Evolutionary conservation across 148 eudicot genomes (phyloP).

Genomic region (Cornus controversa): DNA sequence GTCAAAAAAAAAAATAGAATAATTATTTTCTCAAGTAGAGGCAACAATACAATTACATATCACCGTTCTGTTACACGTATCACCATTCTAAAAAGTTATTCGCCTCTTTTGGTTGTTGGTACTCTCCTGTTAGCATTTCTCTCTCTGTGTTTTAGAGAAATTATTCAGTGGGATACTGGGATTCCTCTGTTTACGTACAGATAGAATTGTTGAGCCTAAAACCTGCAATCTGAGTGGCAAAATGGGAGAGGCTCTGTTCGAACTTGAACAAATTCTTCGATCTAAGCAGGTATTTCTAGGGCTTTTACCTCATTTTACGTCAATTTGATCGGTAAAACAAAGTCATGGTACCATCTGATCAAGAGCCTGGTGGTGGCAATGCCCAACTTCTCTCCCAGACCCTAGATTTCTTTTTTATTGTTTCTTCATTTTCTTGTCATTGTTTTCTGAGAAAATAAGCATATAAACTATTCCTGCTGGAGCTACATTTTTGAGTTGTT

Average conservation of each 20-base stretch:
- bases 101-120: too few relatives aligned
- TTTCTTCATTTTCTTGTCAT: constrained; percentile 1
- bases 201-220: neutral
- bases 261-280: constrained; percentile 23
- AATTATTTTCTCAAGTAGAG: too few relatives aligned
- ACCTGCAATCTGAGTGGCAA: neutral
- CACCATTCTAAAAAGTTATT: too few relatives aligned
- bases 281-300: constrained; percentile 22
- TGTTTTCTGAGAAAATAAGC: neutral
- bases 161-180: too few relatives aligned
- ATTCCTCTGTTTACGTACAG: too few relatives aligned
- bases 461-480: neutral
- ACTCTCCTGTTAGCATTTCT: too few relatives aligned
- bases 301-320: neutral
- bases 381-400: neutral
- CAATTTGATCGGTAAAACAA: neutral
- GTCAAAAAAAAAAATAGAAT: too few relatives aligned
- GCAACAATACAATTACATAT: too few relatives aligned
- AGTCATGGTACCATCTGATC: neutral
- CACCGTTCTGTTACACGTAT: too few relatives aligned
- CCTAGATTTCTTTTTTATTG: neutral
- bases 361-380: neutral
- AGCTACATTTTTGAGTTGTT: neutral
- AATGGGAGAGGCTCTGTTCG: constrained; percentile 23
- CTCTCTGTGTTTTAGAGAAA: too few relatives aligned